Conservation (phyloP, 2,329 filamentous ascomycete species). For the Ophiostoma quercus region DNA sequence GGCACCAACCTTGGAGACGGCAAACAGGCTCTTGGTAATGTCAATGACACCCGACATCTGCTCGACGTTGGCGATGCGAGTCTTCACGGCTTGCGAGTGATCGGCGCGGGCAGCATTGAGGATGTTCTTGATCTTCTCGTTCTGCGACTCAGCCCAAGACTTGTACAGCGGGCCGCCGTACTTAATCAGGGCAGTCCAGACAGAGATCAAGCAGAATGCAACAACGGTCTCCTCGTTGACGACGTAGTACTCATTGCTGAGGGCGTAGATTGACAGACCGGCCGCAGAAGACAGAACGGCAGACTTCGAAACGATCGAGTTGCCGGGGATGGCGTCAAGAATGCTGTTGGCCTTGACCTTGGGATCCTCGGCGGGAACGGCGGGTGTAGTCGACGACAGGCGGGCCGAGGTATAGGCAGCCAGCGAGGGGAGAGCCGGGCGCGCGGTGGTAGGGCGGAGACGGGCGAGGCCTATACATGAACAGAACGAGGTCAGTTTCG, state of each 20-base stretch:
- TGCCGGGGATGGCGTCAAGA: slow-evolving; percentile 87
- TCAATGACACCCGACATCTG: slow-evolving; percentile 93
- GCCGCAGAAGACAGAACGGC: slow-evolving; percentile 92
- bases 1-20: slow-evolving; percentile 81
- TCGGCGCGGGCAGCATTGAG: slow-evolving; percentile 89
- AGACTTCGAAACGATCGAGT: slow-evolving; percentile 88
- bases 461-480: slow-evolving; percentile 25
- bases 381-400: slow-evolving; percentile 49
- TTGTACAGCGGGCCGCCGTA: slow-evolving; percentile 88
- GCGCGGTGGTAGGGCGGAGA: slow-evolving; percentile 26
- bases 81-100: slow-evolving; percentile 93
- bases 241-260: slow-evolving; percentile 99
- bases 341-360: slow-evolving; percentile 97
- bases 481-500: neutral
- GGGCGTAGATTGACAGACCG: slow-evolving; percentile 85
- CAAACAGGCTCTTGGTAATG: slow-evolving; percentile 93
- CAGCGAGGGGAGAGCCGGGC: slow-evolving; percentile 33
- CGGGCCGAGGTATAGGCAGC: slow-evolving; percentile 62
- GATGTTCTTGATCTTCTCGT: slow-evolving; percentile 89
- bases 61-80: slow-evolving; percentile 87
- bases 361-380: slow-evolving; percentile 79
- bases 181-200: slow-evolving; percentile 89
- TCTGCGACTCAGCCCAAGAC: slow-evolving; percentile 85
- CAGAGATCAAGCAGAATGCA: slow-evolving; percentile 83
- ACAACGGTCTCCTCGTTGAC: slow-evolving; percentile 98